A percentile compares a stretch with the other conserved stretches of the same genome.
Conservation (phyloP, 139 green algal species). For the Auxenochlorella pyrenoidosa region DNA sequence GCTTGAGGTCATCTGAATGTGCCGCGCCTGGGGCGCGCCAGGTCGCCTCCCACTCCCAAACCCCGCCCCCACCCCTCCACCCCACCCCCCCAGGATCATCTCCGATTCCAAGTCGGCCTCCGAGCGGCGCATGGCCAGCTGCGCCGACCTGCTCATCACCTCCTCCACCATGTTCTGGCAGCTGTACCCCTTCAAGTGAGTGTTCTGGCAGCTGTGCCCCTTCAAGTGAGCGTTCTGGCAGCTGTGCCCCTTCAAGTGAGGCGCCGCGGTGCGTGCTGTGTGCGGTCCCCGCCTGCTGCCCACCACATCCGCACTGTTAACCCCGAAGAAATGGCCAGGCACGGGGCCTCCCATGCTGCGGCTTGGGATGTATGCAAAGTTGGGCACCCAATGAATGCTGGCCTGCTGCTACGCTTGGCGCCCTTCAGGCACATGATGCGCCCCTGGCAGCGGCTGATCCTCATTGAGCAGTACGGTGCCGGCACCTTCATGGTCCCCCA, state of each 20-base stretch:
- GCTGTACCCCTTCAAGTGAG: slow-evolving; percentile 39
- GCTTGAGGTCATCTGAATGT: no score
- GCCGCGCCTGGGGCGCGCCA: no score
- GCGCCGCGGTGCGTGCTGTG: not conserved
- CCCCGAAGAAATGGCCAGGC: no score
- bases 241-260: slow-evolving; percentile 33
- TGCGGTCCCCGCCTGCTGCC: not conserved
- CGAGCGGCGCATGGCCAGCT: slow-evolving; percentile 27
- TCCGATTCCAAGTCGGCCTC: slow-evolving; percentile 2
- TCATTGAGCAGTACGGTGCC: slow-evolving; percentile 35
- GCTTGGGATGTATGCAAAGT: no score
- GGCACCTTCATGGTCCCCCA: slow-evolving; percentile 25
- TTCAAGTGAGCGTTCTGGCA: slow-evolving; percentile 36
- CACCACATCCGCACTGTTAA: not conserved
- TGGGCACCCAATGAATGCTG: no score
- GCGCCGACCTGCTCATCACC: slow-evolving; percentile 10
- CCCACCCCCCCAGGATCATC: not conserved
- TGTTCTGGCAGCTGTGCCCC: slow-evolving; percentile 33
- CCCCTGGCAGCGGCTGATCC: not conserved
- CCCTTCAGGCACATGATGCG: slow-evolving; percentile 24
- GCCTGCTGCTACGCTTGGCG: not conserved
- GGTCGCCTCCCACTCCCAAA: no score
- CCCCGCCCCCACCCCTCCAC: no score
- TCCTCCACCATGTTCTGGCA: slow-evolving; percentile 20
- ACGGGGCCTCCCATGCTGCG: no score